phyloP scores from a whole-genome alignment of 768 basidiomycete species.

The Scleroderma bovista region DNA sequence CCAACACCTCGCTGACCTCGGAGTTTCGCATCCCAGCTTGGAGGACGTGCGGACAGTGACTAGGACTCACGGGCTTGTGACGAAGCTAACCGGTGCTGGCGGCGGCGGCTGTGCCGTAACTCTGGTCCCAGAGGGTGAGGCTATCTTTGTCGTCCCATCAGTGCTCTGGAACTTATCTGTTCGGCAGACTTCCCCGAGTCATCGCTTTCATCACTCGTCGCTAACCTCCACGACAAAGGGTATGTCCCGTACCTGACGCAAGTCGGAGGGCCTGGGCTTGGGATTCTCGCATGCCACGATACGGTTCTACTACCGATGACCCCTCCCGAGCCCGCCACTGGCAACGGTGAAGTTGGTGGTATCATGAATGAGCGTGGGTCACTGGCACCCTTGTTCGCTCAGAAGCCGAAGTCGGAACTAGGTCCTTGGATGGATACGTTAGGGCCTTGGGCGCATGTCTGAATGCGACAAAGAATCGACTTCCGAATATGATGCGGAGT shows the following conservation, averaged over 20 bases:
- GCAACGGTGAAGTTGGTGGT: background rate
- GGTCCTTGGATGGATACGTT: constrained; percentile 25
- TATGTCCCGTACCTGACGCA: constrained; percentile 70
- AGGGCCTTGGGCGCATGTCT: constrained; percentile 32
- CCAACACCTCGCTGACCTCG: constrained; percentile 71
- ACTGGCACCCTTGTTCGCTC: constrained; percentile 11
- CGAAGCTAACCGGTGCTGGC: constrained; percentile 97
- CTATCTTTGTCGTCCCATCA: background rate
- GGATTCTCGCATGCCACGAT: constrained; percentile 63
- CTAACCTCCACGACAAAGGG: constrained; percentile 38
- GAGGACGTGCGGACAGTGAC: constrained; percentile 79
- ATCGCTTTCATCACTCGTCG: constrained; percentile 51
- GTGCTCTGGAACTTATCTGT: background rate
- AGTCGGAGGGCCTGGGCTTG: constrained; percentile 90
- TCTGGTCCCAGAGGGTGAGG: constrained; percentile 86
- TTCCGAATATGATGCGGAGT: too few species aligned
- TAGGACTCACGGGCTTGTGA: constrained; percentile 62
- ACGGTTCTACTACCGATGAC: constrained; percentile 14
- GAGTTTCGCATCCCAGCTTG: constrained; percentile 85
- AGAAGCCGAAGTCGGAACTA: constrained; percentile 18
- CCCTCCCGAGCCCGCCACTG: constrained; percentile 19
- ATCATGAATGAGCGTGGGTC: background rate
- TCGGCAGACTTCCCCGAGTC: constrained; percentile 65
- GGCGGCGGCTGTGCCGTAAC: constrained; percentile 99
- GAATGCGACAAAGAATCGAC: background rate